These are phyloP conservation scores for Umbelopsis sp. DNA, from an alignment of 192 early-diverging fungal genomes.

Conservation along the genomic window DNA sequence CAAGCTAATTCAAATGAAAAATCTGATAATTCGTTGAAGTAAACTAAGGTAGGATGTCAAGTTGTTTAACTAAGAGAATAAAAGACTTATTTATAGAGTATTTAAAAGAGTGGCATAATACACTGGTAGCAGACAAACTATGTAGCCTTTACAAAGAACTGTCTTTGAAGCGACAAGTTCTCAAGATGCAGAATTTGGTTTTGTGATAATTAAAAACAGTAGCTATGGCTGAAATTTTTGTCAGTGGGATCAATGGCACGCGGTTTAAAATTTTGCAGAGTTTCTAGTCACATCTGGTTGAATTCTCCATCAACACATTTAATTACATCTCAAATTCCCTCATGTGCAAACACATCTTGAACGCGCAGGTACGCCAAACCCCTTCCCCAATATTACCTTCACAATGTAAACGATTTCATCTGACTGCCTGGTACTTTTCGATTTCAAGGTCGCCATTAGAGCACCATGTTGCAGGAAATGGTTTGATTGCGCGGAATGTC, in stretches of 20 bases:
- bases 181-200: background rate
- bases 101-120: too few relatives aligned
- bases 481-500: conserved; percentile 98
- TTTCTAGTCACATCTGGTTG: background rate
- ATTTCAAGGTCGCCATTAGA: conserved; percentile 78
- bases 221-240: background rate
- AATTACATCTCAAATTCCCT: background rate
- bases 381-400: background rate
- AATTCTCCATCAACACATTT: background rate
- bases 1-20: too few relatives aligned
- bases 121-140: too few relatives aligned
- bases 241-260: background rate
- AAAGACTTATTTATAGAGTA: too few relatives aligned
- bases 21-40: too few relatives aligned
- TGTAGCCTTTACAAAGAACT: too few relatives aligned
- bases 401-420: background rate
- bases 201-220: background rate
- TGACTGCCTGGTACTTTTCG: background rate
- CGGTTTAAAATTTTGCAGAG: background rate
- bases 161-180: too few relatives aligned
- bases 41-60: too few relatives aligned
- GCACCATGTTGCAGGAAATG: conserved; percentile 93
- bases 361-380: conserved; percentile 78
- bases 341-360: conserved; percentile 97
- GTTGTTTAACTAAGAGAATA: too few relatives aligned